phyloP scores from a whole-genome alignment of 352 stramenopile species.

The Phytopythium vexans region DNA sequence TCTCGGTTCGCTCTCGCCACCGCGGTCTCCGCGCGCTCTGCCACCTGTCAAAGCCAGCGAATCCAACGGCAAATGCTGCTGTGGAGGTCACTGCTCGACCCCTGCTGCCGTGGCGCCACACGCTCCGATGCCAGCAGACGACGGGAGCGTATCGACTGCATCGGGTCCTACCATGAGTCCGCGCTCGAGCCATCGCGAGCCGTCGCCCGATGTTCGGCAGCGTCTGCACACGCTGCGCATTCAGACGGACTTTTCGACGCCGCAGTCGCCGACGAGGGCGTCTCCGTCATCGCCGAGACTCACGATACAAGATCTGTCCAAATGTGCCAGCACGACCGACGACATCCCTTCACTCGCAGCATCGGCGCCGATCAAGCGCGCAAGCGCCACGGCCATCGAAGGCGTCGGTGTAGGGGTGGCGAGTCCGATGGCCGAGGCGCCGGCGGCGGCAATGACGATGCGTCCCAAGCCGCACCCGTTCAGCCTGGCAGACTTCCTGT shows the following conservation, averaged over 20 bases:
- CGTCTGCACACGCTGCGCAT: conserved; percentile 18
- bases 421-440: conserved; percentile 3
- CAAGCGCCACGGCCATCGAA: conserved; percentile 5
- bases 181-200: too few species aligned
- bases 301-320: background rate
- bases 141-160: too few species aligned
- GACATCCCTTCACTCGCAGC: background rate
- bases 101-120: too few species aligned
- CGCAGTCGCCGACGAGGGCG: conserved; percentile 12
- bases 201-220: background rate
- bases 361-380: conserved; percentile 2
- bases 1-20: too few species aligned
- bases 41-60: too few species aligned
- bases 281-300: conserved; percentile 14
- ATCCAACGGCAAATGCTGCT: too few species aligned
- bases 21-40: too few species aligned
- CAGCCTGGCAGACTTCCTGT: conserved; percentile 73
- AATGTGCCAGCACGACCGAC: background rate
- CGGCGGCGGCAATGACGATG: background rate
- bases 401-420: background rate
- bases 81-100: too few species aligned
- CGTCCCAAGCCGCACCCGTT: conserved; percentile 44
- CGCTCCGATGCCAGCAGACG: too few species aligned
- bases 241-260: conserved; percentile 26
- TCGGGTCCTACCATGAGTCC: too few species aligned